Evolutionary conservation across 2,329 filamentous ascomycete species (phyloP).

Genomic region (Talaromyces verruculosus): DNA sequence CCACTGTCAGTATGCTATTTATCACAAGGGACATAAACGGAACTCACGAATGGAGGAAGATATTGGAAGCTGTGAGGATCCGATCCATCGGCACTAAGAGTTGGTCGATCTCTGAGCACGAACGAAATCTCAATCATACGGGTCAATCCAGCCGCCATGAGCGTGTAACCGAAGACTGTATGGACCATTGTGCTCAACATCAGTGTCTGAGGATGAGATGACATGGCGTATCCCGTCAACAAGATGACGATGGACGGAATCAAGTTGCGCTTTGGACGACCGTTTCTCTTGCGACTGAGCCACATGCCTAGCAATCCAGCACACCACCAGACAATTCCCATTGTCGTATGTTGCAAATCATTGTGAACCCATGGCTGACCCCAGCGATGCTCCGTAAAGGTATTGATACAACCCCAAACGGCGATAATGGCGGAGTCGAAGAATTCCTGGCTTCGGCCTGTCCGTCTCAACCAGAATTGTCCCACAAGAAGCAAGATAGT

Average conservation of each 20-base stretch:
- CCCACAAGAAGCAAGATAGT: conserved; percentile 85
- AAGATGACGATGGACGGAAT: conserved; percentile 88
- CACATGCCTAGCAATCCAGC: conserved; percentile 89
- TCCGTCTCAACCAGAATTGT: conserved; percentile 78
- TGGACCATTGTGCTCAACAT: conserved; percentile 86
- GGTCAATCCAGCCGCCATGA: conserved; percentile 84
- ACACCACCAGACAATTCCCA: conserved; percentile 99
- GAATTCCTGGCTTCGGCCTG: conserved; percentile 90
- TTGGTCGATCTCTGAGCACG: conserved; percentile 70
- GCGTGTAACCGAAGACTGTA: conserved; percentile 84
- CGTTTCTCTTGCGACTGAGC: conserved; percentile 81
- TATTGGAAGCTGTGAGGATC: conserved; percentile 73
- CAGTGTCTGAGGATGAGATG: conserved; percentile 79
- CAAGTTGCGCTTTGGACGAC: conserved; percentile 85
- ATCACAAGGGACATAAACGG: conserved; percentile 13
- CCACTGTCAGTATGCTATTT: conserved; percentile 24
- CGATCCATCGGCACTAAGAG: conserved; percentile 64
- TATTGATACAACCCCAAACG: conserved; percentile 95
- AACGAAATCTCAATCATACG: conserved; percentile 91
- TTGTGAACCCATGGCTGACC: conserved; percentile 85
- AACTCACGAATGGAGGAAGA: conserved; percentile 67
- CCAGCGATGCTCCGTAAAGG: conserved; percentile 97
- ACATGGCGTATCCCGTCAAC: conserved; percentile 95
- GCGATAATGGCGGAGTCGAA: conserved; percentile 91
- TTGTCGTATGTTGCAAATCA: conserved; percentile 96